phyloP scores from a whole-genome alignment of 2,329 filamentous ascomycete genomes.

The Pseudogymnoascus sp. region DNA sequence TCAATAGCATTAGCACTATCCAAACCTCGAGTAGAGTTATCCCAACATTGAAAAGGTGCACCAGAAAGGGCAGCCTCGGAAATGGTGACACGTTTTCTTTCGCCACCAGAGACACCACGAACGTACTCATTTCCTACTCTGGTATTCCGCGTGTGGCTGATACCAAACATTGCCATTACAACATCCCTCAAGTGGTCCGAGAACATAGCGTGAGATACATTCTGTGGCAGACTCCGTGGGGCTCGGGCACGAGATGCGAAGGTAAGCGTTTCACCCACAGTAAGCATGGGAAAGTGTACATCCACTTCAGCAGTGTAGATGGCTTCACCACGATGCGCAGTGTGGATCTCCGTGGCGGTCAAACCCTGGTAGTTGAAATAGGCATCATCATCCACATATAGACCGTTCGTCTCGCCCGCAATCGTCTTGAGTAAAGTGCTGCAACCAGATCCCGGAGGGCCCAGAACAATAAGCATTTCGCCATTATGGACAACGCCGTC shows the following conservation, averaged over 20 bases:
- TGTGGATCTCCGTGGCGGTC: constrained; percentile 41
- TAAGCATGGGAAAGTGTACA: constrained; percentile 67
- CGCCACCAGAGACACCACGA: constrained; percentile 60
- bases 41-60: constrained; percentile 62
- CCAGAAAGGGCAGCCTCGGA: constrained; percentile 61
- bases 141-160: constrained; percentile 64
- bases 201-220: constrained; percentile 53
- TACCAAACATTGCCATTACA: constrained; percentile 64
- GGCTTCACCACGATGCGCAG: constrained; percentile 55
- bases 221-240: constrained; percentile 52
- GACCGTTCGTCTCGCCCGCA: constrained; percentile 49
- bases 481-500: constrained; percentile 41
- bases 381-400: constrained; percentile 43
- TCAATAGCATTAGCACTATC: constrained; percentile 68
- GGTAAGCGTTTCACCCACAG: constrained; percentile 64
- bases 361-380: constrained; percentile 54
- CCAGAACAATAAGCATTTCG: constrained; percentile 44
- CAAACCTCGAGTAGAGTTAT: constrained; percentile 65
- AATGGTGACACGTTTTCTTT: constrained; percentile 73
- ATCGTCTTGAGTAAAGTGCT: constrained; percentile 48
- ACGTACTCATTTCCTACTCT: constrained; percentile 69
- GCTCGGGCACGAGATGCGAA: constrained; percentile 66
- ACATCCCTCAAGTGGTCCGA: constrained; percentile 39
- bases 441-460: constrained; percentile 42
- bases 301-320: constrained; percentile 72